Evolutionary conservation across 192 early-diverging fungal genomes (phyloP), one percentile per base, ranked within the genome.

Genomic region (Irineochytrium annulatum): DNA sequence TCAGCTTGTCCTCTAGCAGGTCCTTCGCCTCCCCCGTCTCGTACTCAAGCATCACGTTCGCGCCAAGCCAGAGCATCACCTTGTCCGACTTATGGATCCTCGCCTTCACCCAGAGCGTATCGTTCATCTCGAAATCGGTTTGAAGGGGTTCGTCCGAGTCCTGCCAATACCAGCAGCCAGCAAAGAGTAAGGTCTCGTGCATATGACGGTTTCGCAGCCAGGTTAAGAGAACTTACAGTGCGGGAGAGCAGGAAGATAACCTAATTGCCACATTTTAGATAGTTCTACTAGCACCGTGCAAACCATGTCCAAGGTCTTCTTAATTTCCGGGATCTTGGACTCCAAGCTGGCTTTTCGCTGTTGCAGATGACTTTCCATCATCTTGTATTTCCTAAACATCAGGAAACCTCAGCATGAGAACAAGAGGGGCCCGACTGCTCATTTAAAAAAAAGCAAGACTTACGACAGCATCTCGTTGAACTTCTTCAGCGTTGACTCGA

Each of bases 21-120:
- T 84, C 80, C 43, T 80, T 67, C 17, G 95, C 94, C 63, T 98
- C 95, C 29, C 83, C 86, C n/a, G 87, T 82, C 3, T 84, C 77
- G 69, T 98, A 98, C 69, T 98, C 91, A 35, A 98, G 78, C 95
- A 98, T 98, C 14, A 96, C 92, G 68, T 98, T 98, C 1, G 94
- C 91, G 3, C 95, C 95, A 19, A 98, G 85, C 95, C 95, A 98
- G 57, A 98, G 78, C 67, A 89, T 89, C 22, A 98, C 93, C 3
- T 81, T 85, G 43, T 86, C 77, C 1, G 90, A 87, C 3, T 86
- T 74, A 57, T 85, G 77, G 37, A 97, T 81, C 24, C 78, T 83
- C 29, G 94, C 92, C 33, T 85, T 82, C 19, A 92, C 92, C 64
- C 86, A 97, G 33, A 97, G 79, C 20, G 94, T 98, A 60, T 97